Base-by-base conservation (phyloP, 1,139 yeast species). In the Lodderomyces pseudojiufengensis region DNA sequence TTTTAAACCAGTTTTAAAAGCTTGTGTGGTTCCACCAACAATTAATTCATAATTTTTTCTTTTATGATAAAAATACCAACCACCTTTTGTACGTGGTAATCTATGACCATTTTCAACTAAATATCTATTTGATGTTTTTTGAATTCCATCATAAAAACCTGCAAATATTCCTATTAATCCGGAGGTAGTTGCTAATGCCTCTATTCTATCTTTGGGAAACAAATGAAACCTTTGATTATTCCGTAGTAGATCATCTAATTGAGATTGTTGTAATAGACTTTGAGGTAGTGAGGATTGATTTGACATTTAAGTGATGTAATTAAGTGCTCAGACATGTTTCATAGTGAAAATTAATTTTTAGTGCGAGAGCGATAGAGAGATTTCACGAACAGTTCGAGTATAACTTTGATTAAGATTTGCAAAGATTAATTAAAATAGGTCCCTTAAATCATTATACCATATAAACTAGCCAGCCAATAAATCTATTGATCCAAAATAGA, bases 61-160 rank as follows among this genome's bases (percentile, higher is more conserved):
- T 58, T 84, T 86, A 58, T 86, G 95, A 59, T 87, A 86, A 54
- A 83, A 84, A 54, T 84, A 87, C 95, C 95, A 86, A 0, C 92
- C 94, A 24, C 88, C 92, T 37, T 80, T 84, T 1, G 84, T 80
- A 15, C 63, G 68, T 3, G 95, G 95, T 42, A 87, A 63, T 32
- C 95, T 59, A 52, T 86, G 95, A 9, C 94, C 84, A 51, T 86
- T 86, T 46, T 84, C 88, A 1, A 90, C 87, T 37, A 86, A 65
- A 49, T 76, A 87, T 32, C 79, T 69, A 27, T 80, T 58, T 1
- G 85, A 75, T 1, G 84, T 64, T 4, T 55, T 48, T 40, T 71
- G 70, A 46, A 77, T 76, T 2, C 94, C 90, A 21, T 69, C 65
- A 38, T 74, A 71, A 50, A 82, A 73, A 2, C 95, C 95, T 9